Evolutionary conservation across 768 basidiomycete genomes (phyloP), one percentile per base, ranked within the genome.

Genomic region (Lactarius vividus): DNA sequence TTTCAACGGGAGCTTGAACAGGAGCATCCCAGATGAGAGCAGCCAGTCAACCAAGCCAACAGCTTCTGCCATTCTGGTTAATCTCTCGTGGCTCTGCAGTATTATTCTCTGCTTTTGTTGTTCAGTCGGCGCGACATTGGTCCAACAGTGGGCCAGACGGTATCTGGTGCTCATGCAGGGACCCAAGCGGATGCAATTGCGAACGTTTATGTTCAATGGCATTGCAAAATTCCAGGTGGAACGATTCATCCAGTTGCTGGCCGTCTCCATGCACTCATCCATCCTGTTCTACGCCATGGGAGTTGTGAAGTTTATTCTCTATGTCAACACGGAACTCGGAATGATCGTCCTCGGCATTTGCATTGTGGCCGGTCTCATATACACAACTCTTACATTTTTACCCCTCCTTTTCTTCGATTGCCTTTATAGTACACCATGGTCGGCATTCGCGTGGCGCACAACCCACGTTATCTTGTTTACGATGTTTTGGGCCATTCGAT

Each of bases 81-180:
- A 69, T 55, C 6, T 46, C 9, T 7, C 62, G 8, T 69, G 66
- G 66, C 59, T 59, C 40, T n/a, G 59, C 59, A 63, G 68, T 28
- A 28, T 69, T 52, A 40, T 44, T 5, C 46, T 64, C 16, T 55
- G 57, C 4, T 37, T 61, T 11, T 33, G 35, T 2, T 58, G 40
- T 4, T 64, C 67, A 0, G 59, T 68, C 29, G 44, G 37, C 10
- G 67, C 59, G 11, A 65, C 63, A 11, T n/a, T 68, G n/a, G n/a
- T 61, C 18, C 64, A 57, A 31, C 57, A 59, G 28, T 57, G 44
- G 54, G 39, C 58, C 8, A 42, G 37, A 39, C 52, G 56, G 0
- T 66, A 66, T 40, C 44, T 55, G 11, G 23, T 20, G 11, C 37
- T 39, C 4, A 39, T 15, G 4, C 55, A 57, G 15, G 5, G 55